Percentiles rank a stretch among this genome's conserved stretches.
phyloP scores from a whole-genome alignment of 2,329 filamentous ascomycete genomes.

The Plectosphaerella sp. region DNA sequence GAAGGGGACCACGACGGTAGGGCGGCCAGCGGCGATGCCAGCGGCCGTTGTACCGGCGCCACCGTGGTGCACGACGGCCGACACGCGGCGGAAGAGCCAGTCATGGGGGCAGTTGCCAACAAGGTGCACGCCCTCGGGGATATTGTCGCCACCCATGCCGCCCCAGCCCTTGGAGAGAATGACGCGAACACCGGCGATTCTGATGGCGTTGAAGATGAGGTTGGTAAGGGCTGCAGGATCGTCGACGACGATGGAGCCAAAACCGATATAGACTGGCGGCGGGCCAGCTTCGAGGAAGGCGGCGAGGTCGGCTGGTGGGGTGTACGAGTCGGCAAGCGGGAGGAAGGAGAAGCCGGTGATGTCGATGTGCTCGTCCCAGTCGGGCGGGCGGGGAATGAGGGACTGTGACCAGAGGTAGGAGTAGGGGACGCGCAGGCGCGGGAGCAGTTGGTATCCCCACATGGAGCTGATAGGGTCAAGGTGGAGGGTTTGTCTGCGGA shows the following conservation, averaged over 20 bases:
- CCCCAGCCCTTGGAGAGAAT: slow-evolving; percentile 64
- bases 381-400: slow-evolving; percentile 59
- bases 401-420: slow-evolving; percentile 70
- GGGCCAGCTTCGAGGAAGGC: slow-evolving; percentile 52
- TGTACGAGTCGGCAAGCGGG: slow-evolving; percentile 45
- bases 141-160: slow-evolving; percentile 49
- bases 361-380: slow-evolving; percentile 56
- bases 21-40: slow-evolving; percentile 53
- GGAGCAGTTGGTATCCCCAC: slow-evolving; percentile 61
- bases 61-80: slow-evolving; percentile 59
- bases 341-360: slow-evolving; percentile 62
- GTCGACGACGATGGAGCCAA: slow-evolving; percentile 63
- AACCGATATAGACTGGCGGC: slow-evolving; percentile 61
- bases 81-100: slow-evolving; percentile 58
- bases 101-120: slow-evolving; percentile 64
- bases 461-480: slow-evolving; percentile 62
- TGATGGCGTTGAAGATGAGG: slow-evolving; percentile 56
- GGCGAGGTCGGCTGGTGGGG: slow-evolving; percentile 47
- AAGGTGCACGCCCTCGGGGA: slow-evolving; percentile 51
- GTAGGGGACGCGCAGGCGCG: slow-evolving; percentile 58
- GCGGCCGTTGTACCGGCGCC: slow-evolving; percentile 63
- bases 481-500: slow-evolving; percentile 56
- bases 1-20: slow-evolving; percentile 63
- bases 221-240: slow-evolving; percentile 53
- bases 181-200: slow-evolving; percentile 52